Evolutionary conservation across 1,284 basidiomycete species (phyloP).

Genomic region (Ceratorhiza oryzae-sativae): DNA sequence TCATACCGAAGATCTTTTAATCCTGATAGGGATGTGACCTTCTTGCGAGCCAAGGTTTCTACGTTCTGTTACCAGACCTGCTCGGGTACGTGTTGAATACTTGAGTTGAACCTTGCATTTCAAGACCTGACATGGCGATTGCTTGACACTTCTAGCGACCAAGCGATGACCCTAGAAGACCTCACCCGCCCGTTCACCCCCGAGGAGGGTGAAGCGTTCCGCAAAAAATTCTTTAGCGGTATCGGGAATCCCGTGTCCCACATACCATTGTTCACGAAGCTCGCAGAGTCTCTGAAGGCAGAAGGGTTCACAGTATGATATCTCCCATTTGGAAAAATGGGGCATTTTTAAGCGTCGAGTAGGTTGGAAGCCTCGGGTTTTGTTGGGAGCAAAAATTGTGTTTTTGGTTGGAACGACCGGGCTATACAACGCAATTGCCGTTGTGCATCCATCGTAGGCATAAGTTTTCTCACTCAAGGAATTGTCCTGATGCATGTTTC

Average conservation of each 20-base stretch:
- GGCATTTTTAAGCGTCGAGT: neutral
- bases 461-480: neutral
- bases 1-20: too few species aligned
- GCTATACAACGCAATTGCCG: conserved; percentile 2
- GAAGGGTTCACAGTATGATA: conserved; percentile 12
- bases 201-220: neutral
- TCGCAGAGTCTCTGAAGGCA: conserved; percentile 10
- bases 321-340: neutral
- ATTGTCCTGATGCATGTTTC: neutral
- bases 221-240: neutral
- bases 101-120: neutral
- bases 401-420: conserved; percentile 1
- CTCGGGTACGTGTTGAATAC: neutral
- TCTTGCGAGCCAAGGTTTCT: conserved; percentile 28
- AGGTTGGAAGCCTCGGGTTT: conserved; percentile 25
- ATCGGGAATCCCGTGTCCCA: neutral
- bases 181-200: neutral
- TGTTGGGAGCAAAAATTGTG: conserved; percentile 25
- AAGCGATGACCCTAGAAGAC: conserved; percentile 4
- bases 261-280: neutral
- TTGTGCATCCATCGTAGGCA: conserved; percentile 16
- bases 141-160: neutral
- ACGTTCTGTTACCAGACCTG: conserved; percentile 21
- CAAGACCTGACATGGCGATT: too few species aligned
- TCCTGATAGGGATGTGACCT: conserved; percentile 14